Evolutionary conservation across 23 red algal genomes (phyloP), one percentile per base, ranked within the genome.

Genomic region (Gracilaria caudata): DNA sequence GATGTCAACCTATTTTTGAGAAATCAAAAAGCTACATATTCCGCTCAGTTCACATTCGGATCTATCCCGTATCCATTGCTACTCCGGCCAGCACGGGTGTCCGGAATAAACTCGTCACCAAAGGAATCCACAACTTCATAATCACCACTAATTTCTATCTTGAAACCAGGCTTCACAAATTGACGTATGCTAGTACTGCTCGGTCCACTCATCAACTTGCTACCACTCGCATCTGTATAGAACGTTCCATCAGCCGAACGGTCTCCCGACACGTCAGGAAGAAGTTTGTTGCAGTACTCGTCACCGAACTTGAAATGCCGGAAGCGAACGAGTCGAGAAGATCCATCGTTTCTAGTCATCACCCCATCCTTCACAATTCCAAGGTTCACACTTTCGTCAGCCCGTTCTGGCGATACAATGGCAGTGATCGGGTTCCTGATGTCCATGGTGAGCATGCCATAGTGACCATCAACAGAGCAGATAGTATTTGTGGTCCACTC

Each of bases 81-180:
- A 33, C 70, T 75, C 40, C 47, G 70, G 49, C 70, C 68, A 4
- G 68, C 37, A 75, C 47, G 16, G 2, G 33, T 10, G n/a, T 47
- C 40, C 2, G 16, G 40, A 3, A 75, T 26, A 7, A 75, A 21
- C 38, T 75, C 70, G 34, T 40, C 70, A 46, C 70, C 70, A 38
- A 38, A 75, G 24, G 70, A 40, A 4, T 75, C 70, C 33, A 75
- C 70, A 7, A 75, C 43, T 28, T 39, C 33, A 29, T 75, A 76
- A 11, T 64, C 8, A 20, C 83, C 83, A 37, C 24, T 77, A 23
- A 87, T 54, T 39, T 75, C 24, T 7, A 87, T 30, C 20, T 74
- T 43, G 55, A 89, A 79, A 12, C 74, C 85, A 51, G 68, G 72
- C 28, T 89, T 78, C 21, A 89, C 56, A 89, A 78, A 89, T 61